Evolutionary conservation across 169 alveolate species (phyloP), one percentile per base, ranked within the genome.

Genomic region (Plasmodium ovale): DNA sequence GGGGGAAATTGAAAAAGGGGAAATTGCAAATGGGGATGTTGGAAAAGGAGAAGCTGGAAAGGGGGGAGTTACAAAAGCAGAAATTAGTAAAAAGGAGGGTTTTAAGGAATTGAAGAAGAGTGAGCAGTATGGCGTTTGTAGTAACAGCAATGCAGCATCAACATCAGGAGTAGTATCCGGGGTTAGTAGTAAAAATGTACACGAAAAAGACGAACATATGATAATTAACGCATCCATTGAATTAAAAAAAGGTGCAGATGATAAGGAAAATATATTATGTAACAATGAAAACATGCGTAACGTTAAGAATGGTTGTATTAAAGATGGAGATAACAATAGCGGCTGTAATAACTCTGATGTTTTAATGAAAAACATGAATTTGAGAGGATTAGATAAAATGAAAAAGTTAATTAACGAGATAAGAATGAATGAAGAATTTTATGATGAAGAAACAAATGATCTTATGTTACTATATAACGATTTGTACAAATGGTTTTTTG

Each of bases 331-430:
- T 2, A 29, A 33, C 3, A 16, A 44, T 3, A 33, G 19, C n/a
- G 33, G 25, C 29, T 39, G 65, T 9, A 70, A 49, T 31, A 29
- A 58, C 35, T 47, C 14, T 21, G 71, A 72, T 10, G 7, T n/a
- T 12, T 6, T 53, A 10, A 42, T 29, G 37, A 27, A 59, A 59
- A 58, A 14, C 6, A 21, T 1, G 5, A 12, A 51, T 21, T n/a
- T 44, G 12, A 12, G 7, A 14, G 64, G 58, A 19, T 42, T 65
- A 65, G 64, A 69, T 27, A 64, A 65, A 65, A 59, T 59, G 9
- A 72, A 82, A 42, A 35, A 65, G 37, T 23, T 82, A 53, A 59
- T 82, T 33, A 67, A 82, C 14, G 84, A 82, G 33, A 82, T 82
- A 82, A 64, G 39, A 51, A 59, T 35, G 42, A 49, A 64, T n/a